A percentile compares a stretch with the other conserved stretches of the same genome.
Evolutionary conservation across 176 grass and related monocot genomes (phyloP).

Genomic region (Tuctoria greenei): DNA sequence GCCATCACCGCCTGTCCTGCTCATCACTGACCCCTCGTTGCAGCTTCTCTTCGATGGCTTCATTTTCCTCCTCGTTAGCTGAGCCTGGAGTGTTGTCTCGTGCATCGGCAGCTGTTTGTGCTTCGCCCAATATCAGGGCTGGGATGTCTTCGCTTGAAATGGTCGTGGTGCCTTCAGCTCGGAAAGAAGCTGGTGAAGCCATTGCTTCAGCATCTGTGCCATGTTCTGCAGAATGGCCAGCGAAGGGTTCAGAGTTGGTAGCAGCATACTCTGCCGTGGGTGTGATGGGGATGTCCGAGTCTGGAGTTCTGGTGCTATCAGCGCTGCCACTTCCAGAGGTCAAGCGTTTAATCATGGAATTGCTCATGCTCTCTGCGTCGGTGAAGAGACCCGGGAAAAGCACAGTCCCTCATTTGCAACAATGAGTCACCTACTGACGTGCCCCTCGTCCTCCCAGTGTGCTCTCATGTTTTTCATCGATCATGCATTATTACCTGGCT

Average conservation of each 20-base stretch:
- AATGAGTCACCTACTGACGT: not conserved
- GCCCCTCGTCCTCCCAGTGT: conserved; percentile 18
- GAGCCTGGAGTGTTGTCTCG: conserved; percentile 1
- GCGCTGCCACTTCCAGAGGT: conserved; percentile 36
- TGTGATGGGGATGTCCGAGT: not conserved
- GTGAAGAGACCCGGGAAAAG: not conserved
- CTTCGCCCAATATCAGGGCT: not conserved
- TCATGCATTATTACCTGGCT: conserved; percentile 33
- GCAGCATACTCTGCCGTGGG: not conserved
- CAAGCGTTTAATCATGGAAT: conserved; percentile 36
- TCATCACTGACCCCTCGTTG: conserved; percentile 9
- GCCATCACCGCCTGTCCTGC: not conserved
- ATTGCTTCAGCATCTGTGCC: not conserved
- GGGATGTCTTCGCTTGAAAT: not conserved
- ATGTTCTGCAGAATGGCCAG: conserved; percentile 2
- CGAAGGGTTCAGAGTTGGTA: not conserved
- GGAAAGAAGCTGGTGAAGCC: not conserved
- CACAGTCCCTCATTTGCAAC: conserved; percentile 1
- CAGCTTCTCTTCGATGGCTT: conserved; percentile 26
- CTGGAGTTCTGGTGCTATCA: conserved; percentile 26
- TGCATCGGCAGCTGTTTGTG: not conserved
- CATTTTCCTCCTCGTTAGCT: not conserved
- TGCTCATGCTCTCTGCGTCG: conserved; percentile 11
- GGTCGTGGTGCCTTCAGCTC: not conserved
- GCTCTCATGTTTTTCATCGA: conserved; percentile 39